These are phyloP conservation scores for Talaromyces sp. DNA, from an alignment of 2,329 filamentous ascomycete species.

Conservation along the genomic window DNA sequence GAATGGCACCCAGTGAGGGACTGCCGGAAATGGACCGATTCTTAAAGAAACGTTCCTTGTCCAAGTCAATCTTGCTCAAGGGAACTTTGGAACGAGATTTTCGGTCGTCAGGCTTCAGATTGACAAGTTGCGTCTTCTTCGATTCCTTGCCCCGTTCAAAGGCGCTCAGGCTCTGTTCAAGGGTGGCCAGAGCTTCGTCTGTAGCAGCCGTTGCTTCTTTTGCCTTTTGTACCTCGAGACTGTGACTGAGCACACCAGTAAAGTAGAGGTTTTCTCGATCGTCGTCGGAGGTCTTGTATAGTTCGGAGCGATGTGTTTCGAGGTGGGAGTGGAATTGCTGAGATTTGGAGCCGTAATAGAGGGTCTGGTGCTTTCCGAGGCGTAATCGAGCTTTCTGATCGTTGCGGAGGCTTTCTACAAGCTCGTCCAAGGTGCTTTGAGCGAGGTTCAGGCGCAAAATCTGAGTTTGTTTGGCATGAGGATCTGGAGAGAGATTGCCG, in stretches of 20 bases:
- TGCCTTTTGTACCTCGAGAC: slow-evolving; percentile 53
- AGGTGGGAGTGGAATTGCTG: slow-evolving; percentile 53
- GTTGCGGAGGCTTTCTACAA: slow-evolving; percentile 42
- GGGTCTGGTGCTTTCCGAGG: slow-evolving; percentile 51
- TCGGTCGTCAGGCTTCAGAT: slow-evolving; percentile 35
- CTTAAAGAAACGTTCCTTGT: slow-evolving; percentile 42
- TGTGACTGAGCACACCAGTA: slow-evolving; percentile 56
- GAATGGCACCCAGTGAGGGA: slow-evolving; percentile 37
- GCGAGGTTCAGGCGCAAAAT: slow-evolving; percentile 48
- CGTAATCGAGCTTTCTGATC: slow-evolving; percentile 45
- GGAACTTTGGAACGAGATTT: slow-evolving; percentile 25
- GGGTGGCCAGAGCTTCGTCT: slow-evolving; percentile 57
- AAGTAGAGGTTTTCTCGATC: slow-evolving; percentile 52
- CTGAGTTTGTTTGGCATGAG: slow-evolving; percentile 36
- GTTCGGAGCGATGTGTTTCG: slow-evolving; percentile 55
- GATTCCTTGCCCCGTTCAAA: slow-evolving; percentile 60
- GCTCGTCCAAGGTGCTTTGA: slow-evolving; percentile 44
- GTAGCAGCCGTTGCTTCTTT: slow-evolving; percentile 54
- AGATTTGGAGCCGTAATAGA: slow-evolving; percentile 57
- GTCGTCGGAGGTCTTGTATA: slow-evolving; percentile 49
- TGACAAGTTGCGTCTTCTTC: slow-evolving; percentile 49
- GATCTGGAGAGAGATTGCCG: slow-evolving; percentile 26
- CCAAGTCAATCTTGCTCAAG: slow-evolving; percentile 38
- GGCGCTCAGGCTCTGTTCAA: slow-evolving; percentile 59
- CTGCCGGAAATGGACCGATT: slow-evolving; percentile 42